Evolutionary conservation across 2,329 filamentous ascomycete genomes (phyloP).

Genomic region (Trichoderma sp.): DNA sequence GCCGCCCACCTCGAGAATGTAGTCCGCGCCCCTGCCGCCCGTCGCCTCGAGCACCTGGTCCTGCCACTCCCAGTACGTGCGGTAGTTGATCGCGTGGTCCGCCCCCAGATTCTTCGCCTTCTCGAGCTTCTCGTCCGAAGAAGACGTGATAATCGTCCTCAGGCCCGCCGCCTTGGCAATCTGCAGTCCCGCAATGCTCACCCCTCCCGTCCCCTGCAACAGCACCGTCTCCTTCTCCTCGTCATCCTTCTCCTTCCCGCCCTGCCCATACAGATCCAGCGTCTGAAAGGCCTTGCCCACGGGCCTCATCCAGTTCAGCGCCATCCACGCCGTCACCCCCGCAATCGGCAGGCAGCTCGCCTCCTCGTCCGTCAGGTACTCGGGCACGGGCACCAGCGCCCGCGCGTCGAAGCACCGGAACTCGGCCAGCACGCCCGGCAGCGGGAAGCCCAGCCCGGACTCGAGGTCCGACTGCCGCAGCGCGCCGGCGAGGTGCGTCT

Average conservation of each 20-base stretch:
- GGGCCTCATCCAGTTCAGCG: constrained; percentile 62
- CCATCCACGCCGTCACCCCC: constrained; percentile 66
- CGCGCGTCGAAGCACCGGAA: constrained; percentile 61
- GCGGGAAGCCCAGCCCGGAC: constrained; percentile 62
- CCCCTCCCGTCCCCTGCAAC: constrained; percentile 59
- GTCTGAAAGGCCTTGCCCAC: constrained; percentile 48
- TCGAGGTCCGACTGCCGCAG: constrained; percentile 57
- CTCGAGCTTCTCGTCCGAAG: constrained; percentile 54
- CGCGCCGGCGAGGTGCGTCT: constrained; percentile 60
- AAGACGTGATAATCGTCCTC: constrained; percentile 56
- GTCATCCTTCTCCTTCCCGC: constrained; percentile 17
- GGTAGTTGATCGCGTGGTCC: constrained; percentile 57
- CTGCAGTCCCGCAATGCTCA: constrained; percentile 55
- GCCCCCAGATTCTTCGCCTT: constrained; percentile 54
- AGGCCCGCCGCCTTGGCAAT: constrained; percentile 57
- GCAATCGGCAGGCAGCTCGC: constrained; percentile 64
- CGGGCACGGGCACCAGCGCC: constrained; percentile 59
- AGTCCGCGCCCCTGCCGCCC: constrained; percentile 50
- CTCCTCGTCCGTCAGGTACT: constrained; percentile 61
- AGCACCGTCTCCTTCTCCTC: constrained; percentile 45
- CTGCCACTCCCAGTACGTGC: constrained; percentile 55
- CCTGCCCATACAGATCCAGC: constrained; percentile 1
- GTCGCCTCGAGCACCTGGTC: constrained; percentile 52
- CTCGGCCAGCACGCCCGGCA: constrained; percentile 59
- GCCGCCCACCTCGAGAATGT: constrained; percentile 60